Percentiles rank a stretch among this genome's conserved stretches.
phyloP scores from a whole-genome alignment of 208 protist species.

The Crithidia acanthocephali region DNA sequence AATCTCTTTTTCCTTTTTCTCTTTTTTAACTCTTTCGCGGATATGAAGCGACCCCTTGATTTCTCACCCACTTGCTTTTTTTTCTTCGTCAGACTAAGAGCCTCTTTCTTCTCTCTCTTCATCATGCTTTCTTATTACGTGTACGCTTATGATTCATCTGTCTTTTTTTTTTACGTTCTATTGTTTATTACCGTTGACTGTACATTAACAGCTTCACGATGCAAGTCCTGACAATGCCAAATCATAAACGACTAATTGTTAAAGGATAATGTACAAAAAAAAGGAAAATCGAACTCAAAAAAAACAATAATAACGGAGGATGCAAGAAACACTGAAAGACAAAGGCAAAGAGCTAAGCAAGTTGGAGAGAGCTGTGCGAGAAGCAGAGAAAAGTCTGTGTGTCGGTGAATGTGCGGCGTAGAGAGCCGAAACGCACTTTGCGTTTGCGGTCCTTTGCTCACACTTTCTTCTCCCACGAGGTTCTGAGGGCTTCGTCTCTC shows the following conservation, averaged over 20 bases:
- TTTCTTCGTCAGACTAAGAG: background rate
- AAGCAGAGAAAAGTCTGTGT: too few relatives aligned
- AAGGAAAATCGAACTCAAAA: background rate
- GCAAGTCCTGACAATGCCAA: background rate
- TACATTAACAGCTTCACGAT: constrained; percentile 4
- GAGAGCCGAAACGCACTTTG: too few relatives aligned
- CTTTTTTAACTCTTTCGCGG: too few relatives aligned
- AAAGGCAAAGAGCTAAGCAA: too few relatives aligned
- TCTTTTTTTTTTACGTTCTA: background rate
- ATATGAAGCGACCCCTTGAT: constrained; percentile 24
- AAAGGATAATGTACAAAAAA: background rate
- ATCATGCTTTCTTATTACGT: background rate
- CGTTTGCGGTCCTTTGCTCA: too few relatives aligned
- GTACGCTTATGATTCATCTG: background rate
- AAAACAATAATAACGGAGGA: background rate
- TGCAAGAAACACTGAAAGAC: background rate
- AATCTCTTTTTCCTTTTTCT: constrained; percentile 20
- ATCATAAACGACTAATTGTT: background rate
- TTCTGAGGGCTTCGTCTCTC: too few relatives aligned
- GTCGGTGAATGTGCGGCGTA: too few relatives aligned
- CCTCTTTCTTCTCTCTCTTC: background rate
- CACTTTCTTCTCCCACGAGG: too few relatives aligned
- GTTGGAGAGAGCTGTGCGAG: too few relatives aligned
- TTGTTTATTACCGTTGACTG: background rate
- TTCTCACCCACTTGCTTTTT: constrained; percentile 13